These are phyloP conservation scores for Mortierella antarctica DNA, from an alignment of 192 early-diverging fungal species.

Conservation along the genomic window DNA sequence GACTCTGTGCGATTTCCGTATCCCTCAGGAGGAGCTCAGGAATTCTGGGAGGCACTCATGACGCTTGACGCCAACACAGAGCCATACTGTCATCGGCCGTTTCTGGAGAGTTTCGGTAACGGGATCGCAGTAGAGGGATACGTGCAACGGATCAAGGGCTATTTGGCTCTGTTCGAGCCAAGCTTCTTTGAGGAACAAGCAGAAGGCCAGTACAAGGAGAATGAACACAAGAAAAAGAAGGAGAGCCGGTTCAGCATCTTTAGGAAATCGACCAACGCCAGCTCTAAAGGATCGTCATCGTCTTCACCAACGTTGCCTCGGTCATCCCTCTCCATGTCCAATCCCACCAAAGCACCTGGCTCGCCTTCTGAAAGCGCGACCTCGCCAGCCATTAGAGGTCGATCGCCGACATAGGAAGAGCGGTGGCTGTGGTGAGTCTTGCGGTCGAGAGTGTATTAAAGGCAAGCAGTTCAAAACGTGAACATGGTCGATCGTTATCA, in stretches of 20 bases:
- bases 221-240: conserved; percentile 37
- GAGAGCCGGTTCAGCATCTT: conserved; percentile 36
- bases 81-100: conserved; percentile 33
- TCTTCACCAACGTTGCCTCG: too few species aligned
- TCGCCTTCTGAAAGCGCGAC: too few species aligned
- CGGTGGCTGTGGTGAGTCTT: too few species aligned
- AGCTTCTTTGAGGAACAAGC: conserved; percentile 47
- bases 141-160: conserved; percentile 43
- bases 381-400: too few species aligned
- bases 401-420: too few species aligned
- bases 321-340: too few species aligned
- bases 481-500: too few species aligned
- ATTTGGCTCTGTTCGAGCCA: conserved; percentile 41
- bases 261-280: too few species aligned
- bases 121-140: conserved; percentile 42
- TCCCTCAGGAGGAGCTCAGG: conserved; percentile 39
- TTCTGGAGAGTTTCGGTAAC: conserved; percentile 39
- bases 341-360: too few species aligned
- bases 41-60: conserved; percentile 47
- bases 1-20: conserved; percentile 47
- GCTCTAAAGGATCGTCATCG: too few species aligned
- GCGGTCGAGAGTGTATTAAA: too few species aligned
- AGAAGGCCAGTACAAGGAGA: conserved; percentile 43
- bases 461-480: too few species aligned
- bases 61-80: conserved; percentile 48